Evolutionary conservation across 139 green algal genomes (phyloP), one percentile per base, ranked within the genome.

Genomic region (Medakamo hakoo): DNA sequence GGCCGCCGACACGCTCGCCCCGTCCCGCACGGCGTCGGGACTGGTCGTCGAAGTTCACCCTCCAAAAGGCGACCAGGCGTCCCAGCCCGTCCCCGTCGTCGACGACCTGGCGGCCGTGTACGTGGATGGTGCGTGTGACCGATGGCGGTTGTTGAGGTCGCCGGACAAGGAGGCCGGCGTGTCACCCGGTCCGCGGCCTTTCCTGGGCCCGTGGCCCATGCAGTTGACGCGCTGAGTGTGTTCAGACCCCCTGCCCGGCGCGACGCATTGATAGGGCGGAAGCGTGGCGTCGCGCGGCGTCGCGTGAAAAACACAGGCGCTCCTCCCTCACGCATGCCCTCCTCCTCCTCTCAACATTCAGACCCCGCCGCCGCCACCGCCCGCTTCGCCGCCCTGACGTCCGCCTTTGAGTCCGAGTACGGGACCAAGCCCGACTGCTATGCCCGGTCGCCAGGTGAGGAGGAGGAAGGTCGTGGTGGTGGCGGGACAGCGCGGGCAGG

Each of bases 381-480:
- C 26, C 64, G 74, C 0, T 83, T 76, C 32, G 59, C 70, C 20
- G 20, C 55, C 1, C 58, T 91, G 19, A 66, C 63, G 18, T 65
- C 71, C 2, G 73, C 68, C 1, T 91, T 89, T 58, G 57, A 71
- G 58, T 25, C 74, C 27, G 58, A 65, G 5, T 90, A 76, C 66
- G 78, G 80, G 1, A 48, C 49, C 0, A 4, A 62, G 18, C 85
- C 85, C 3, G 77, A 81, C 1, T 28, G 84, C 18, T 84, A 78
- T 63, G 74, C 80, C 0, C 67, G 85, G 4, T 81, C 82, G 0
- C 83, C 82, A 76, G 78, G 81, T 86, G n/a, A 4, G 69, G 9
- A 52, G 40, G 40, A 16, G 9, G 9, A 21, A 52, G 9, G 4
- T 58, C 59, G 40, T 49, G 32, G 40, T 62, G 26, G 40, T 60